These are phyloP conservation scores for Galerina marginata DNA, from an alignment of 768 basidiomycete species.

Conservation along the genomic window DNA sequence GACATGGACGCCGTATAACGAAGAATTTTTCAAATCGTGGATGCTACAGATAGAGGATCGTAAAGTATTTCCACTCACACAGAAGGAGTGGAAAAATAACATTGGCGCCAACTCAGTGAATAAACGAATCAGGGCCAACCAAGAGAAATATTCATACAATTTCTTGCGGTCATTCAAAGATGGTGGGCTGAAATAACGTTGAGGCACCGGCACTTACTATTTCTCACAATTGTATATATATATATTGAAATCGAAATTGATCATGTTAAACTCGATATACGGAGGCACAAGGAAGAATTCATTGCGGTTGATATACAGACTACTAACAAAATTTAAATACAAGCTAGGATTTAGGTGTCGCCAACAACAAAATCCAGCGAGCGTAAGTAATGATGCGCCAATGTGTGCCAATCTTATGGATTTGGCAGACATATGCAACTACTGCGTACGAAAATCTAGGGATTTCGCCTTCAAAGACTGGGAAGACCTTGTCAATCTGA, in stretches of 20 bases:
- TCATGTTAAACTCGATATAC: no score
- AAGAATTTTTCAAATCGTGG: background rate
- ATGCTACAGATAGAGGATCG: background rate
- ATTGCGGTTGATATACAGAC: no score
- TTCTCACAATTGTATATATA: no score
- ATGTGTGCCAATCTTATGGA: slow-evolving; percentile 9
- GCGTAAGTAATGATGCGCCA: background rate
- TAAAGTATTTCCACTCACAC: background rate
- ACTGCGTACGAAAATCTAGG: background rate
- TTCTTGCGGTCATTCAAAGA: no score
- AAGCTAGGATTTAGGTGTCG: no score
- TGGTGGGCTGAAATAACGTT: no score
- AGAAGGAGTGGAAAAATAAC: background rate
- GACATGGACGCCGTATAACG: background rate
- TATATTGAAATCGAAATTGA: no score
- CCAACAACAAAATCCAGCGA: slow-evolving; percentile 9
- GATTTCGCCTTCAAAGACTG: background rate
- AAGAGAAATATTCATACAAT: background rate
- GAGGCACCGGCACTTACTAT: no score
- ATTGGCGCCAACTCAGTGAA: background rate
- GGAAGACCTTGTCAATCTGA: background rate
- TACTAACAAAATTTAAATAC: no score
- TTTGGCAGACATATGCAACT: slow-evolving; percentile 12
- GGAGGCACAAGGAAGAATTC: no score
- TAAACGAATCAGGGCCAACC: background rate